Conservation (phyloP, 768 basidiomycete genomes). For the Mycena kentingensis region DNA sequence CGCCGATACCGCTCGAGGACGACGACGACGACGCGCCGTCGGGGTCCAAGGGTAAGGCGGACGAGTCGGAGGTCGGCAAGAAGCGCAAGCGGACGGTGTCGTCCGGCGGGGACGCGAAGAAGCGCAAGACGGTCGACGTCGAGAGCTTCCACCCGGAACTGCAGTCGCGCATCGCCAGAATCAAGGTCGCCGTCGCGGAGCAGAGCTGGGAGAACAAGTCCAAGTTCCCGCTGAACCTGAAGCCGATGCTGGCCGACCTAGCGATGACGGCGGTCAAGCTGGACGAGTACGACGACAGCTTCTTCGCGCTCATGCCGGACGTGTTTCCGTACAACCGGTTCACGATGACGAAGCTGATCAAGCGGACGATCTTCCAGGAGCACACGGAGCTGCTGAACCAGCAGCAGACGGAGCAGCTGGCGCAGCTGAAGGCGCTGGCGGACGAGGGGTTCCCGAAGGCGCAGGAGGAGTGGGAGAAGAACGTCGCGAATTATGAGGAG, state of each 20-base stretch:
- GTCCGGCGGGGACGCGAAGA: conserved; percentile 63
- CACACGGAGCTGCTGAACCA: conserved; percentile 68
- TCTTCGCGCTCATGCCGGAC: conserved; percentile 85
- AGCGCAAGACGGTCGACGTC: conserved; percentile 69
- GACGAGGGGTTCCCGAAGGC: conserved; percentile 68
- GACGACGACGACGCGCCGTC: conserved; percentile 35
- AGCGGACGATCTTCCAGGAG: conserved; percentile 79
- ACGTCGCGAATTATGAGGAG: conserved; percentile 71
- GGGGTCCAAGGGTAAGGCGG: conserved; percentile 12
- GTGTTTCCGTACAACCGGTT: conserved; percentile 95
- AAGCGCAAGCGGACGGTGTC: conserved; percentile 58
- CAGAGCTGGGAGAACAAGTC: conserved; percentile 81
- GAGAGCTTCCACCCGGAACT: conserved; percentile 73
- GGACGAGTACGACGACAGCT: conserved; percentile 91
- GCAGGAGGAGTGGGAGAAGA: conserved; percentile 76
- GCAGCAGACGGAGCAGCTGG: conserved; percentile 69
- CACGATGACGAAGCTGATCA: conserved; percentile 96
- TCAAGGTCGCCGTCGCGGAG: conserved; percentile 61
- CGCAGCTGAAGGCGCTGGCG: conserved; percentile 61
- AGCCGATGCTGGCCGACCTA: conserved; percentile 68
- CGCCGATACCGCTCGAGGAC: conserved; percentile 47
- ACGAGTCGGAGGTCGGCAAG: conserved; percentile 36
- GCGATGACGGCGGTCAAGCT: conserved; percentile 78
- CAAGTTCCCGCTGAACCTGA: conserved; percentile 85
- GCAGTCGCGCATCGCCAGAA: conserved; percentile 57